Evolutionary conservation across 306 rosid species (phyloP).

Genomic region (Quercus cerris): DNA sequence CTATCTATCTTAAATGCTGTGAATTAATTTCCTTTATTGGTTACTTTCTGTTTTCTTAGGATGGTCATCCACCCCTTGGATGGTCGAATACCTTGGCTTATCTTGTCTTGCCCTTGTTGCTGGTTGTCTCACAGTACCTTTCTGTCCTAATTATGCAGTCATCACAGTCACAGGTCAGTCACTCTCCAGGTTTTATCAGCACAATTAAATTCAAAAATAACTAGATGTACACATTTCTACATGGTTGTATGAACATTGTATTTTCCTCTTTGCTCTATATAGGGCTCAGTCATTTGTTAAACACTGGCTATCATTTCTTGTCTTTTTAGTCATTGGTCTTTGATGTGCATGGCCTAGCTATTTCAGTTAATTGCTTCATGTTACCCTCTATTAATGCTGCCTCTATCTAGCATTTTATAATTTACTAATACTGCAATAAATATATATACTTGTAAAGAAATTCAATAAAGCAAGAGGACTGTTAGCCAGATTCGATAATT

Average conservation of each 20-base stretch:
- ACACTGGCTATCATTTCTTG: neutral
- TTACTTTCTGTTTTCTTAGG: constrained; percentile 53
- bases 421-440: too few relatives aligned
- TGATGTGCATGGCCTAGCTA: constrained; percentile 14
- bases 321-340: neutral
- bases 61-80: constrained; percentile 99
- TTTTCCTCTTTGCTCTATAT: neutral
- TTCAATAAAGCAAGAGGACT: too few relatives aligned
- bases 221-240: constrained; percentile 2
- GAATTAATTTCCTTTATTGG: constrained; percentile 12
- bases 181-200: constrained; percentile 18
- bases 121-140: constrained; percentile 78
- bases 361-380: neutral
- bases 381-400: neutral
- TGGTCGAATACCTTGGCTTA: constrained; percentile 98
- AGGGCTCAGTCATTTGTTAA: constrained; percentile 3
- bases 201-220: constrained; percentile 5
- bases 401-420: neutral
- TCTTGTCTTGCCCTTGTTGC: constrained; percentile 85
- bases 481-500: neutral
- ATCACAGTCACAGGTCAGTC: constrained; percentile 94
- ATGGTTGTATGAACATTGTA: constrained; percentile 7
- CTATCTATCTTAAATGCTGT: constrained; percentile 4
- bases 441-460: too few relatives aligned
- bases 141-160: constrained; percentile 97